phyloP scores from a whole-genome alignment of 805 yeast genomes.

The Myxozyma udenii region DNA sequence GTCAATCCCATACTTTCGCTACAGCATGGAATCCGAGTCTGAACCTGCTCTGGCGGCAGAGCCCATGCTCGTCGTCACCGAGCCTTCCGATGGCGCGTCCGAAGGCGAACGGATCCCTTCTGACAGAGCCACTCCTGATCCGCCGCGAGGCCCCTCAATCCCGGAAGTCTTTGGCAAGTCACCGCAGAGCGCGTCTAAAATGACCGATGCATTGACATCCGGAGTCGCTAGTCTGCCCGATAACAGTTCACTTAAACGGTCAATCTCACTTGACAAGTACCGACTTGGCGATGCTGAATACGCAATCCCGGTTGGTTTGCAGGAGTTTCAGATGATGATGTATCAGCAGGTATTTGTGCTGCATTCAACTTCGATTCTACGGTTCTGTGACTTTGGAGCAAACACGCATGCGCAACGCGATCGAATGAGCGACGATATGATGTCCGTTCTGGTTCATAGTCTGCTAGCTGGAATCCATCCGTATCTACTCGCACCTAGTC shows the following conservation, averaged over 20 bases:
- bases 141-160: too few relatives aligned
- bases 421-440: conserved; percentile 66
- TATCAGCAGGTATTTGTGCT: conserved; percentile 88
- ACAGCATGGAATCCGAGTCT: neutral
- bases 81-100: neutral
- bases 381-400: conserved; percentile 66
- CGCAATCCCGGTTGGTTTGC: conserved; percentile 76
- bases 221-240: conserved; percentile 25
- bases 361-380: conserved; percentile 85
- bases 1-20: too few relatives aligned
- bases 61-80: neutral
- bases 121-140: neutral
- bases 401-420: conserved; percentile 41
- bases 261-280: conserved; percentile 25
- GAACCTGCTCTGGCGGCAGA: neutral
- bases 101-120: neutral
- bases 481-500: conserved; percentile 75
- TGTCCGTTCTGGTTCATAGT: conserved; percentile 70
- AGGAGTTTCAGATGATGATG: conserved; percentile 80
- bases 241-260: conserved; percentile 12
- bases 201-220: conserved; percentile 22
- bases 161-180: neutral
- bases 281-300: conserved; percentile 52
- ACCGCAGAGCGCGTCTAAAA: neutral
- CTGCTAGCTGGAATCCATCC: conserved; percentile 87